Evolutionary conservation across 192 early-diverging fungal species (phyloP), one percentile per base, ranked within the genome.

Genomic region (Spizellomyces punctatus): DNA sequence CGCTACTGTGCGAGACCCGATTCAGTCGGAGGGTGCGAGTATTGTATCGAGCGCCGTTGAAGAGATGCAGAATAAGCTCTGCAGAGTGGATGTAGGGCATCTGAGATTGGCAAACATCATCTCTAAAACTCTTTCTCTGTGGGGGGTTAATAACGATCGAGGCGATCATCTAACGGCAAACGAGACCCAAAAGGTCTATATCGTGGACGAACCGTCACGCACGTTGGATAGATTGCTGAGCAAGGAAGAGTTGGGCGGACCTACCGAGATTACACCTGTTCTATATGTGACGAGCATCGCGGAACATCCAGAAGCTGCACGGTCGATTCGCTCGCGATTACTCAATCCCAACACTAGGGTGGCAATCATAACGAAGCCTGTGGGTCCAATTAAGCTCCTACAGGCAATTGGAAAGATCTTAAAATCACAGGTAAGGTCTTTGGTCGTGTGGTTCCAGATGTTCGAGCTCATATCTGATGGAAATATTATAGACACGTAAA

Each of bases 361-460:
- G 8, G 27, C 46, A 6, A 46, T 70, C 68, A 12, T 60, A n/a
- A 70, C 68, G 7, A 46, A 59, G 22, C 68, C 68, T 19, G 58
- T 70, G 6, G 68, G 68, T 6, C 68, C 68, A 36, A 21, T 45
- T 5, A 70, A 70, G 22, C 55, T 55, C 8, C 17, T 58, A 0
- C 54, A 68, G 19, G 55, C 66, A 6, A 16, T 68, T 36, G 27
- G 27, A 36, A 36, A 36, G 27, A 36, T 36, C 27, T 36, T 36
- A 36, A 36, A 36, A 36, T 36, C 27, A 36, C 27, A 36, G 27
- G 27, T 36, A 36, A 36, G 27, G 27, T 36, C 27, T 3, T 2
- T 36, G 3, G 3, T 36, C 27, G 3, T 36, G 27, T 36, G 27
- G 27, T 36, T 36, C 27, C 27, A 36, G 3, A 36, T 36, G 3